Evolutionary conservation across 495 filamentous ascomycete genomes (phyloP), one percentile per base, ranked within the genome.

Genomic region (Niebla homalea): DNA sequence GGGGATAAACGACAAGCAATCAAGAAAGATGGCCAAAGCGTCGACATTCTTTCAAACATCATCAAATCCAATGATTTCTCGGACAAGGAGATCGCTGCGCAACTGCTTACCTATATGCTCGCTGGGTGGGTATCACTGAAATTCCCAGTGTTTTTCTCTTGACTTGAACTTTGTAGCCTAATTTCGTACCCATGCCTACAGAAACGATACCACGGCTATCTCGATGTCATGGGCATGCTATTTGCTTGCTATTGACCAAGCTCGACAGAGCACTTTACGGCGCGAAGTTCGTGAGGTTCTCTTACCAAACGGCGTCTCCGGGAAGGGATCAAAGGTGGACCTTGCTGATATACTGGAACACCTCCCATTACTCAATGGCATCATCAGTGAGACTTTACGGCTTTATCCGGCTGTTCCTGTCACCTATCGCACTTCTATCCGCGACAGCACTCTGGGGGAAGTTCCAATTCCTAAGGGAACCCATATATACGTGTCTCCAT

Each of bases 11-110:
- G 48, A 12, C 51, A 55, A 46, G 40, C 23, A 35, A 8, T 53
- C 41, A 48, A 23, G 22, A 39, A 51, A 20, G 50, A 46, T 38
- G 48, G 52, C 7, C 50, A 59, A 15, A 44, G 55, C 8, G 37
- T 52, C 5, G 64, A 68, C 43, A 65, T 68, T 25, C 48, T 88
- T 22, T 79, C 76, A 1, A 76, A 84, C 0, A 81, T 83, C 16
- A 59, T 88, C 10, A 73, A 83, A 51, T 78, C 71, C 5, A 81
- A 78, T 16, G 70, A 64, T 20, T 75, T 79, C 40, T 67, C 71
- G 0, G 74, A 77, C 42, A 66, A 71, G 0, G 65, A 69, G 32
- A 52, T 79, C 6, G 70, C 75, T 0, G 71, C 77, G 52, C 75
- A 79, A 55, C 67, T 77, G 60, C 60, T 77, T 47, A 79, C 74